Evolutionary conservation across 176 grass and related monocot species (phyloP), one percentile per base, ranked within the genome.

Genomic region (Metroxylon sagu): DNA sequence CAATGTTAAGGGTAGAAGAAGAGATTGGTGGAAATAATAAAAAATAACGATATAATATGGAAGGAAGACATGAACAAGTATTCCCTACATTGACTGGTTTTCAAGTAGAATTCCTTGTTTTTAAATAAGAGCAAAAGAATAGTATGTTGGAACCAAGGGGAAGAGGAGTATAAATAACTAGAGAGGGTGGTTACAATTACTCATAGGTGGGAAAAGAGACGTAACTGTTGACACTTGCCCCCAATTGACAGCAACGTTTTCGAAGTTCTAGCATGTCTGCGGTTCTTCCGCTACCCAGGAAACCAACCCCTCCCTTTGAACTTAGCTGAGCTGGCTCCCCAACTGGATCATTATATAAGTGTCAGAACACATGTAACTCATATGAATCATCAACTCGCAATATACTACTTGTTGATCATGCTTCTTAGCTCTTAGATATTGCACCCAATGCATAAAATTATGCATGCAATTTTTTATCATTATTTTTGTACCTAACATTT

Each of bases 21-120:
- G 61, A 52, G 55, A 67, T 50, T 23, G 26, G 52, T 60, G 25
- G 54, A 66, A 74, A 84, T 54, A 56, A 75, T 67, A 74, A 18
- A 67, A 55, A 79, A 73, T 82, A 68, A 30, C 62, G 62, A 90
- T 77, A 82, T 70, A 72, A 73, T 60, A 78, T 25, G 67, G 62
- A 70, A 62, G 23, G 28, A 55, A 77, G 78, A 82, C 78, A 76
- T 56, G 57, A 72, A 76, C 84, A 85, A 77, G 78, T 76, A 87
- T 85, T 91, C 84, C 74, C 69, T 80, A 78, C 72, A 85, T 91
- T 97, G 93, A 91, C 87, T 69, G 66, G 7, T 70, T 67, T 43
- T 43, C 35, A 12, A 43, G 8, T 43, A 12, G 35, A 2, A 43
- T 43, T 54, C 18, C 83, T 56, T 83, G 72, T 80, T 62, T 39